These are phyloP conservation scores for Mayamaea pseudoterrestris DNA, from an alignment of 108 stramenopile species.

Conservation along the genomic window DNA sequence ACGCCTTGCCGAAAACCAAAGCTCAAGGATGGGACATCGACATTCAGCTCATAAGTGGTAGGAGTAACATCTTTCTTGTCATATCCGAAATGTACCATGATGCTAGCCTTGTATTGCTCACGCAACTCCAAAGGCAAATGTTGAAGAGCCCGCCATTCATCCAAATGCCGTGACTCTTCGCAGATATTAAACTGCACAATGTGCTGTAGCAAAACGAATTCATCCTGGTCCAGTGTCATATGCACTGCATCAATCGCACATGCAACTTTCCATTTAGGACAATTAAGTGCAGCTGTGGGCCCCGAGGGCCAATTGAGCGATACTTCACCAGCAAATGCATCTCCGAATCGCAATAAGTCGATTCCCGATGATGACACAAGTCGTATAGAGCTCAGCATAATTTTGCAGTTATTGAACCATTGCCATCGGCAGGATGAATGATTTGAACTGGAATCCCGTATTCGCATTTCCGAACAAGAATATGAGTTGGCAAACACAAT, in stretches of 20 bases:
- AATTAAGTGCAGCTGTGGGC: slow-evolving; percentile 27
- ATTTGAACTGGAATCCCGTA: slow-evolving; percentile 1
- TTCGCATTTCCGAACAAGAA: slow-evolving; percentile 7
- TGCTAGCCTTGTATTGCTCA: slow-evolving; percentile 17
- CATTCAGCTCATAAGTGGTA: slow-evolving; percentile 40
- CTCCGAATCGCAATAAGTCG: slow-evolving; percentile 11
- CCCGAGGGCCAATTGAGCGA: slow-evolving; percentile 50
- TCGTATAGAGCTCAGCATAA: slow-evolving; percentile 13
- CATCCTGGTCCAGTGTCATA: slow-evolving; percentile 25
- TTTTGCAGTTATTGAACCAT: slow-evolving; percentile 50
- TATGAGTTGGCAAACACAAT: slow-evolving; percentile 29
- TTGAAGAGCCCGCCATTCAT: slow-evolving; percentile 48
- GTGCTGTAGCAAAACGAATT: slow-evolving; percentile 51
- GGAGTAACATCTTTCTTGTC: slow-evolving; percentile 65
- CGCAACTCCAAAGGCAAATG: slow-evolving; percentile 15
- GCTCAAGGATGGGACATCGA: slow-evolving; percentile 17
- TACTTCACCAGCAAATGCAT: slow-evolving; percentile 11
- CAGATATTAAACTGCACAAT: slow-evolving; percentile 47
- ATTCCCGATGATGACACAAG: slow-evolving; percentile 27
- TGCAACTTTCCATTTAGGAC: slow-evolving; percentile 54
- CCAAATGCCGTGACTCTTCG: slow-evolving; percentile 48
- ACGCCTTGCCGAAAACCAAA: too few species aligned
- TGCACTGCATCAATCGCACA: slow-evolving; percentile 27
- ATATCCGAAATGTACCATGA: slow-evolving; percentile 57
- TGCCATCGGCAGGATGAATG: slow-evolving; percentile 20